phyloP scores from a whole-genome alignment of 805 yeast species.

The Yamadazyma nakazawae region DNA sequence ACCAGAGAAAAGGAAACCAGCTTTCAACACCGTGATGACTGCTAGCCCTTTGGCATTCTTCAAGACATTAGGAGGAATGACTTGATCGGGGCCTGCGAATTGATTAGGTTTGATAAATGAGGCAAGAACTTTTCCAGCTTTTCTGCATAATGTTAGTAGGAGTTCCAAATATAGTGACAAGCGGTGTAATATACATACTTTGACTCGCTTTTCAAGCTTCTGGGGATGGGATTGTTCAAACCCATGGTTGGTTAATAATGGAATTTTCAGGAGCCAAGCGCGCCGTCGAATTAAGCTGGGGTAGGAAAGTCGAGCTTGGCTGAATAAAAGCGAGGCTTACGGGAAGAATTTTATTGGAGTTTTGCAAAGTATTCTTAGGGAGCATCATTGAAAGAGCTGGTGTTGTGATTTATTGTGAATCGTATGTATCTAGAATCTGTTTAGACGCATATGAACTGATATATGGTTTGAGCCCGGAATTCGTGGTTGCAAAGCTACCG shows the following conservation, averaged over 20 bases:
- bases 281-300: background rate
- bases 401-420: too few relatives aligned
- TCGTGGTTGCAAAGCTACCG: too few relatives aligned
- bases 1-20: slow-evolving; percentile 94
- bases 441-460: too few relatives aligned
- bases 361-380: too few relatives aligned
- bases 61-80: slow-evolving; percentile 85
- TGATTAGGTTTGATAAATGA: slow-evolving; percentile 95
- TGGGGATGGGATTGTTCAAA: slow-evolving; percentile 91
- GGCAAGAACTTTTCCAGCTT: slow-evolving; percentile 88
- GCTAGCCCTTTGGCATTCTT: slow-evolving; percentile 92
- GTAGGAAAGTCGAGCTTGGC: background rate
- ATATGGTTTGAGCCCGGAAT: too few relatives aligned
- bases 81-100: slow-evolving; percentile 78
- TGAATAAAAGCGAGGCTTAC: too few relatives aligned
- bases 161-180: background rate
- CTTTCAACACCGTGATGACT: slow-evolving; percentile 88
- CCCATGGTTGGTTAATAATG: slow-evolving; percentile 27
- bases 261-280: slow-evolving; percentile 5
- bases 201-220: slow-evolving; percentile 82
- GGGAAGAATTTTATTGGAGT: too few relatives aligned
- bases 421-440: too few relatives aligned
- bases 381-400: too few relatives aligned
- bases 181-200: slow-evolving; percentile 50
- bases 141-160: slow-evolving; percentile 38